Evolutionary conservation across 129 eudicot genomes (phyloP).

Genomic region (Chrysanthemum lavandulifolium): DNA sequence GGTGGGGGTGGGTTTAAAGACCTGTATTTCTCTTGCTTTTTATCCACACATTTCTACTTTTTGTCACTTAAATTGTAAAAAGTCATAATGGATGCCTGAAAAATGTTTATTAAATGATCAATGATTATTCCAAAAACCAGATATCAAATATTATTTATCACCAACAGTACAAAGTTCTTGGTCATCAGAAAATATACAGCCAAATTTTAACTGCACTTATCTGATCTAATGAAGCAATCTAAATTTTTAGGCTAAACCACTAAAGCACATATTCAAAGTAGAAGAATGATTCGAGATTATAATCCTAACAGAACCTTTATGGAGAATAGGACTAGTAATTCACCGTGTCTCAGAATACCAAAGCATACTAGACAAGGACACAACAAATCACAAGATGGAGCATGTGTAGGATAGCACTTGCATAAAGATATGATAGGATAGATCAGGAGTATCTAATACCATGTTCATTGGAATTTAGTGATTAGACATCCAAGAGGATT

Average conservation of each 20-base stretch:
- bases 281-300: neutral
- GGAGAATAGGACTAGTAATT: neutral
- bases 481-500: constrained; percentile 5
- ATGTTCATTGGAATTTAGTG: constrained; percentile 6
- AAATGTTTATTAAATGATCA: neutral
- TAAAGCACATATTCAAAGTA: neutral
- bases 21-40: neutral
- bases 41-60: neutral
- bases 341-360: neutral
- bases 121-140: neutral
- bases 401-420: constrained; percentile 34
- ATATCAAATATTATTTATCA: neutral
- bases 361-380: constrained; percentile 14
- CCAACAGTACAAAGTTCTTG: neutral
- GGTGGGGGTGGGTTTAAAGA: neutral
- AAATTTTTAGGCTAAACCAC: neutral
- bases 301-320: neutral
- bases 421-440: constrained; percentile 23
- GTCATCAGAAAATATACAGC: no score
- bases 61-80: neutral
- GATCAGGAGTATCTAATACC: constrained; percentile 29
- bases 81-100: neutral
- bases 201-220: no score
- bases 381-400: constrained; percentile 32
- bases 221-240: neutral